phyloP scores from a whole-genome alignment of 2,329 filamentous ascomycete species.

The Sphaerulina musiva region DNA sequence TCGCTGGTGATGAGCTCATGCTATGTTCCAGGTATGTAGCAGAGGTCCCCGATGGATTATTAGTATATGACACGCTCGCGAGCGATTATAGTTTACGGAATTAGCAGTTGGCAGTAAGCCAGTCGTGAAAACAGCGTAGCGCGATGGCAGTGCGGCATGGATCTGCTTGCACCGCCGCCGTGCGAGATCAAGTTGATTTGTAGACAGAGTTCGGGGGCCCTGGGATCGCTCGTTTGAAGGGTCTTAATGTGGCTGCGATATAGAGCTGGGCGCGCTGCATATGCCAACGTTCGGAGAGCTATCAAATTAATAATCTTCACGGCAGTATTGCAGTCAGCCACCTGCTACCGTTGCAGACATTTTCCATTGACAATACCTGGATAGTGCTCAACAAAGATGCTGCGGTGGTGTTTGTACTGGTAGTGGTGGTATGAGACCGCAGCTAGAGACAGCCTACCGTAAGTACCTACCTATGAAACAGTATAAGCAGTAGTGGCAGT shows the following conservation, averaged over 20 bases:
- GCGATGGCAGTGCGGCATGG: neutral
- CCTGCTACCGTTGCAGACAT: too few relatives aligned
- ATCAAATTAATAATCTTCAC: too few relatives aligned
- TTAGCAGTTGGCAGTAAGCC: conserved; percentile 3
- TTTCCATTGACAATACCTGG: too few relatives aligned
- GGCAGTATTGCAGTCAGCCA: too few relatives aligned
- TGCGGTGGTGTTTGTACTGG: too few relatives aligned
- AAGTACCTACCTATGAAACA: neutral
- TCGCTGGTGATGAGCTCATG: neutral
- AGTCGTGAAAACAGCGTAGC: conserved; percentile 2
- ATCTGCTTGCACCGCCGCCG: neutral
- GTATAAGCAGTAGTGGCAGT: neutral
- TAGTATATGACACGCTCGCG: neutral
- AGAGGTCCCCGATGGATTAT: neutral
- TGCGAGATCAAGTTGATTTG: neutral
- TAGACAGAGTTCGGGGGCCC: neutral
- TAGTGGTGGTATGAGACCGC: neutral
- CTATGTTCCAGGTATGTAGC: neutral
- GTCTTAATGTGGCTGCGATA: neutral
- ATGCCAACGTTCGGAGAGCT: too few relatives aligned
- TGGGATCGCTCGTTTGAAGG: neutral
- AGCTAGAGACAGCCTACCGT: too few relatives aligned
- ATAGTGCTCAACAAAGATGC: too few relatives aligned
- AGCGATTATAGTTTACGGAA: neutral
- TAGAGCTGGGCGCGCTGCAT: neutral